A percentile compares a stretch with the other conserved stretches of the same genome.
These are phyloP conservation scores for Comarum palustre DNA, from an alignment of 306 rosid species.

Conservation along the genomic window DNA sequence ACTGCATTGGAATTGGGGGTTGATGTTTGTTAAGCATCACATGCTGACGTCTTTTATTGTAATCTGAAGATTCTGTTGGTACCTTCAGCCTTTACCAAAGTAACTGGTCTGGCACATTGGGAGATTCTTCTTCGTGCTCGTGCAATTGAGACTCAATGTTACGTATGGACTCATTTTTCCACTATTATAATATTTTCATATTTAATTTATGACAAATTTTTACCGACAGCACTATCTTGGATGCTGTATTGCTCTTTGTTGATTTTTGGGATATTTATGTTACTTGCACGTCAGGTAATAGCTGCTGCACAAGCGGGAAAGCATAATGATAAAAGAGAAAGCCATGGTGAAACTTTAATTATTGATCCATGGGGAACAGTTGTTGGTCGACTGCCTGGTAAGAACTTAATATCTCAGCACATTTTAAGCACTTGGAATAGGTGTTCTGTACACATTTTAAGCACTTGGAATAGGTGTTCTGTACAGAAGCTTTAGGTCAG, in stretches of 20 bases:
- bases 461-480: not conserved
- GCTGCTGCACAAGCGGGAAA: conserved; percentile 95
- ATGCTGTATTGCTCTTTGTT: conserved; percentile 15
- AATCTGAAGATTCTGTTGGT: conserved; percentile 65
- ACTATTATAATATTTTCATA: not conserved
- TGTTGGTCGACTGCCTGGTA: conserved; percentile 75
- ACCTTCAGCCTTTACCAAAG: conserved; percentile 85
- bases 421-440: not conserved
- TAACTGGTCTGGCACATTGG: conserved; percentile 95
- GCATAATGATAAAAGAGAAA: conserved; percentile 74
- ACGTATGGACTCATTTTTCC: conserved; percentile 45
- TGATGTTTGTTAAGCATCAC: conserved; percentile 29
- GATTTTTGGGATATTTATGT: conserved; percentile 23
- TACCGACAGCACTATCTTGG: not conserved
- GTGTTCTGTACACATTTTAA: not conserved
- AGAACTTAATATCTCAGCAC: conserved; percentile 23
- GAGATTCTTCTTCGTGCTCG: conserved; percentile 95
- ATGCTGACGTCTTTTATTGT: conserved; percentile 17
- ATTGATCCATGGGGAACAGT: conserved; percentile 94
- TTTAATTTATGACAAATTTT: not conserved
- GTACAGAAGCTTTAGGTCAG: conserved; percentile 1
- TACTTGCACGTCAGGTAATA: conserved; percentile 62
- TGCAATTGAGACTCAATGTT: conserved; percentile 95
- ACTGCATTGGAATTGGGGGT: conserved; percentile 9
- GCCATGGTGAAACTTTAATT: conserved; percentile 82